Percentiles rank a stretch among this genome's conserved stretches.
Conservation (phyloP, 139 green algal species). For the Asterochloris sp. region DNA sequence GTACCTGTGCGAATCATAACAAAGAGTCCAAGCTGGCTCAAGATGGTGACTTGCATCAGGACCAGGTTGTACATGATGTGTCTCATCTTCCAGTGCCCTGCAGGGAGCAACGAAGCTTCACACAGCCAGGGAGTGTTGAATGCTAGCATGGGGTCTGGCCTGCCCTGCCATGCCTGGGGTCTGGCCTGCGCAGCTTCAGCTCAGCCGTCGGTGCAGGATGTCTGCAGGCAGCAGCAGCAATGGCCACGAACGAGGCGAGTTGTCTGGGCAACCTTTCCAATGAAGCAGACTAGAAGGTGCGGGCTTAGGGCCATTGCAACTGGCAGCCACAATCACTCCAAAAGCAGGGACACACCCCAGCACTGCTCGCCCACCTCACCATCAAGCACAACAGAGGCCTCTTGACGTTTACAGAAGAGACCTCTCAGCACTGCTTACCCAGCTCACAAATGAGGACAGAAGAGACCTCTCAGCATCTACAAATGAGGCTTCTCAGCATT, state of each 20-base stretch:
- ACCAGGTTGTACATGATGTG: constrained; percentile 76
- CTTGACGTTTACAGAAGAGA: constrained; percentile 12
- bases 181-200: no score
- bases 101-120: background rate
- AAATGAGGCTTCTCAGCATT: background rate
- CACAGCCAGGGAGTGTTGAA: no score
- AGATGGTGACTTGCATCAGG: constrained; percentile 46
- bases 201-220: no score
- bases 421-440: background rate
- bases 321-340: no score
- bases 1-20: constrained; percentile 39
- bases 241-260: no score
- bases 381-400: constrained; percentile 82
- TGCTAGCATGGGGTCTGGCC: no score
- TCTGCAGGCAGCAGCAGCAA: no score
- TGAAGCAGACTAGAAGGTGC: no score
- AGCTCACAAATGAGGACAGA: background rate
- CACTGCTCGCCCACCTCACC: constrained; percentile 65
- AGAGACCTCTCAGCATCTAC: background rate
- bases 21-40: constrained; percentile 74
- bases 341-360: no score
- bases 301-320: no score
- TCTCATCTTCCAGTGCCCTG: constrained; percentile 82
- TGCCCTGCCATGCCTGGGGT: no score
- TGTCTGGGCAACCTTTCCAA: no score